phyloP scores from a whole-genome alignment of 768 basidiomycete genomes.

The Paxillus rubicundulus region DNA sequence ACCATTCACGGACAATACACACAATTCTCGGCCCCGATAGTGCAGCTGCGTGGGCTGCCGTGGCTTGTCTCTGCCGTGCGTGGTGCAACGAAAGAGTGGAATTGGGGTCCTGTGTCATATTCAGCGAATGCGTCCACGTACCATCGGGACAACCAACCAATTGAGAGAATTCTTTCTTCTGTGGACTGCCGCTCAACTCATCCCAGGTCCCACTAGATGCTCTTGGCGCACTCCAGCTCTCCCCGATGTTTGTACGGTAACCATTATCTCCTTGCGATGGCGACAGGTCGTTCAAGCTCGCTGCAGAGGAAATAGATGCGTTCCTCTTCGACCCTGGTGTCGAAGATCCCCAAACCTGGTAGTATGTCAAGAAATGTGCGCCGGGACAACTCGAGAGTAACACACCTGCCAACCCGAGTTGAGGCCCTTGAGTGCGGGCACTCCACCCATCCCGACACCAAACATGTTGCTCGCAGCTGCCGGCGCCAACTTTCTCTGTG shows the following conservation, averaged over 20 bases:
- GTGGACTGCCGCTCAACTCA: slow-evolving; percentile 46
- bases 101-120: slow-evolving; percentile 38
- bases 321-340: slow-evolving; percentile 53
- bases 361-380: slow-evolving; percentile 7
- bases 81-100: slow-evolving; percentile 44
- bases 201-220: slow-evolving; percentile 60
- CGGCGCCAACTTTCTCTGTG: slow-evolving; percentile 47
- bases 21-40: slow-evolving; percentile 43
- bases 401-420: slow-evolving; percentile 69
- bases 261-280: slow-evolving; percentile 43
- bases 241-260: slow-evolving; percentile 47
- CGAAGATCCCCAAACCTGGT: slow-evolving; percentile 58
- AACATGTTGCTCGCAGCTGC: slow-evolving; percentile 48
- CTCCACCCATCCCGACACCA: slow-evolving; percentile 48
- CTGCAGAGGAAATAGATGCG: slow-evolving; percentile 58
- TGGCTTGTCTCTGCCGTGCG: slow-evolving; percentile 45
- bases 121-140: slow-evolving; percentile 9
- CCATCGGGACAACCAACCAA: slow-evolving; percentile 38
- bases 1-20: slow-evolving; percentile 14
- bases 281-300: slow-evolving; percentile 50
- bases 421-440: slow-evolving; percentile 48
- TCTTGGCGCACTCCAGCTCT: slow-evolving; percentile 52
- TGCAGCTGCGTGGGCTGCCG: slow-evolving; percentile 35
- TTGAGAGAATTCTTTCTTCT: slow-evolving; percentile 49
- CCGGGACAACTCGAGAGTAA: slow-evolving; percentile 13